Evolutionary conservation across 73 alveolate genomes (phyloP), one percentile per base, ranked within the genome.

Genomic region (Paramecium primaurelia): DNA sequence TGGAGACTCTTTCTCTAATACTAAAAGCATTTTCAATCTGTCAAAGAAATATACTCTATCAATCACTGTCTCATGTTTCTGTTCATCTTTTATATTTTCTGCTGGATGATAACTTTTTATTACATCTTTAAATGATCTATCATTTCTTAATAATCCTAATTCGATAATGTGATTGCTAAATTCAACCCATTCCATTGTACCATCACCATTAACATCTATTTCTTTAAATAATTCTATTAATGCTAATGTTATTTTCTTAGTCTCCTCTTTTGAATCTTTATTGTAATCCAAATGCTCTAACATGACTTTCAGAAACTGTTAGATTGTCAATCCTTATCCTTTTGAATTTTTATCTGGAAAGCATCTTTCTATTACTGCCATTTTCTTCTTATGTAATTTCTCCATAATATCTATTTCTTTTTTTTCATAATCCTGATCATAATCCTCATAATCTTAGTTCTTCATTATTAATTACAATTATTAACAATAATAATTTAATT

Each of bases 121-220:
- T 7, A 98, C 99, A 87, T 97, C 98, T 20, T 97, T 96, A 83
- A 98, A 98, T 83, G 98, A 92, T 92, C 98, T 91, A 86, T 97
- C 98, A 92, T 98, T 96, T 84, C 98, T 95, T 54, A 98, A 96
- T 96, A 97, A 95, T 16, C 99, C 99, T 11, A 96, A 93, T 92
- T 97, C 99, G 77, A 97, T 97, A n/a, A 98, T 98, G 93, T 97
- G 98, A 92, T 98, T 97, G 40, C 99, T 93, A 93, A 98, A 98
- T 93, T 98, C 99, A 59, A 97, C 99, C 99, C 99, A 98, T 92
- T 98, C 99, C 91, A 98, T 93, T n/a, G 93, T 88, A 20, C 93
- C 97, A 92, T 98, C 99, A 64, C 97, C 99, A 92, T 98, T 98
- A 10, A 98, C 99, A 93, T 98, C 99, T 54, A 98, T 98, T 86